Conservation (phyloP, 2,329 filamentous ascomycete genomes). For the Stachybotrys chlorohalonatus region DNA sequence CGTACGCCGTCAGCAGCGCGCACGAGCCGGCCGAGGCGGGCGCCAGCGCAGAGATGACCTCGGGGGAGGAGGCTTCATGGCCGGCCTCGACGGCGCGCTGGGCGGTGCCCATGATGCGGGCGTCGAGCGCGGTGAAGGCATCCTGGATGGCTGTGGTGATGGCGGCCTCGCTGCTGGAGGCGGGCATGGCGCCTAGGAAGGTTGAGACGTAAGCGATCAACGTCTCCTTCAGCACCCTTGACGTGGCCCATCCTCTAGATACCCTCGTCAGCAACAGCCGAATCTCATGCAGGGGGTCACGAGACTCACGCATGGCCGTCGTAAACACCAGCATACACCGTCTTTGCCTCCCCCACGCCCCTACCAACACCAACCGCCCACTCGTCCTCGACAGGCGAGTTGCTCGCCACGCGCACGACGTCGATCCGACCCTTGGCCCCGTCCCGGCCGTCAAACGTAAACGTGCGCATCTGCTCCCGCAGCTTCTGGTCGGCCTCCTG, state of each 20-base stretch:
- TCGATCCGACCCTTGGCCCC: conserved; percentile 21
- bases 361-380: conserved; percentile 21
- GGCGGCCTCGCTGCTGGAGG: conserved; percentile 29
- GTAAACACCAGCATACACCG: conserved; percentile 30
- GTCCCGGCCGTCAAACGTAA: conserved; percentile 15
- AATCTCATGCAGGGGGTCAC: background rate
- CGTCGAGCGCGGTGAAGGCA: conserved; percentile 47
- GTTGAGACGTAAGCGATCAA: conserved; percentile 33
- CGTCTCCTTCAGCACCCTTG: conserved; percentile 25
- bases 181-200: conserved; percentile 19
- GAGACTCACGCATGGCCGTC: conserved; percentile 38
- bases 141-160: conserved; percentile 47
- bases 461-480: conserved; percentile 18
- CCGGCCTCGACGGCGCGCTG: conserved; percentile 18
- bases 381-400: conserved; percentile 24
- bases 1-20: conserved; percentile 54
- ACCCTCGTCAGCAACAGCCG: too few relatives aligned
- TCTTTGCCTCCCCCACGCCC: conserved; percentile 16
- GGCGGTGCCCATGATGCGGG: conserved; percentile 38
- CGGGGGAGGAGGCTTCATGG: conserved; percentile 16
- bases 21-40: conserved; percentile 45
- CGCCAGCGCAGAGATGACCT: conserved; percentile 20
- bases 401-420: conserved; percentile 23
- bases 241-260: conserved; percentile 30
- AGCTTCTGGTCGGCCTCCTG: conserved; percentile 18